phyloP scores from a whole-genome alignment of 306 rosid species.

The Canavalia ensiformis region DNA sequence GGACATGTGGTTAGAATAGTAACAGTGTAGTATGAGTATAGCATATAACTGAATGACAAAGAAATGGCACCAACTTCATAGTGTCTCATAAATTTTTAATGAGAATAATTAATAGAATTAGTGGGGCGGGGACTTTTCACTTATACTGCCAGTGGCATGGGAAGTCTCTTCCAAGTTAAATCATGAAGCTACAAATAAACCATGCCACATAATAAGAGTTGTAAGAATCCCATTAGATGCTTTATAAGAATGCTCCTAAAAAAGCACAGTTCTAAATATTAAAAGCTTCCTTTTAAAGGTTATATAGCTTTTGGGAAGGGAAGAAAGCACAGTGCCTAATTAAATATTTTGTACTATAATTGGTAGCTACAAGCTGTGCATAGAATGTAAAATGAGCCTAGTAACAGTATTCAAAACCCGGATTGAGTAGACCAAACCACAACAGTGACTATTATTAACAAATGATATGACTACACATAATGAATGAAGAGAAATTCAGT shows the following conservation, averaged over 20 bases:
- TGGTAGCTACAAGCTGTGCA: conserved; percentile 32
- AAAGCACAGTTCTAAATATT: conserved; percentile 25
- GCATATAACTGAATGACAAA: conserved; percentile 62
- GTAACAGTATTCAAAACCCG: background rate
- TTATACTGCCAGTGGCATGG: conserved; percentile 40
- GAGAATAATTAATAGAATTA: conserved; percentile 45
- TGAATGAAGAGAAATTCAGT: conserved; percentile 21
- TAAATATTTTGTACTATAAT: conserved; percentile 23
- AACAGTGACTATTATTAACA: conserved; percentile 10
- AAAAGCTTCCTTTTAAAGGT: conserved; percentile 24
- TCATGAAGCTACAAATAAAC: conserved; percentile 51
- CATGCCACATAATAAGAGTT: background rate
- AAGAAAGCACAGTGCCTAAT: conserved; percentile 20
- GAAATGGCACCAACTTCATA: conserved; percentile 65
- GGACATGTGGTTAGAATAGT: conserved; percentile 38
- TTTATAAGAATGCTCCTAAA: conserved; percentile 22
- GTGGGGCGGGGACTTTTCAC: conserved; percentile 58
- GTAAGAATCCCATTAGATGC: background rate
- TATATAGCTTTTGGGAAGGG: conserved; percentile 30
- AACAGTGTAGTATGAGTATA: conserved; percentile 46
- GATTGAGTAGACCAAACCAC: background rate
- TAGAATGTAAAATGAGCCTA: background rate
- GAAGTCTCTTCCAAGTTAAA: conserved; percentile 59
- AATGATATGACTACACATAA: conserved; percentile 3
- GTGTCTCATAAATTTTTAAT: conserved; percentile 48